These are phyloP conservation scores for Camellia oleifera DNA, from an alignment of 179 eudicot species.

Conservation along the genomic window DNA sequence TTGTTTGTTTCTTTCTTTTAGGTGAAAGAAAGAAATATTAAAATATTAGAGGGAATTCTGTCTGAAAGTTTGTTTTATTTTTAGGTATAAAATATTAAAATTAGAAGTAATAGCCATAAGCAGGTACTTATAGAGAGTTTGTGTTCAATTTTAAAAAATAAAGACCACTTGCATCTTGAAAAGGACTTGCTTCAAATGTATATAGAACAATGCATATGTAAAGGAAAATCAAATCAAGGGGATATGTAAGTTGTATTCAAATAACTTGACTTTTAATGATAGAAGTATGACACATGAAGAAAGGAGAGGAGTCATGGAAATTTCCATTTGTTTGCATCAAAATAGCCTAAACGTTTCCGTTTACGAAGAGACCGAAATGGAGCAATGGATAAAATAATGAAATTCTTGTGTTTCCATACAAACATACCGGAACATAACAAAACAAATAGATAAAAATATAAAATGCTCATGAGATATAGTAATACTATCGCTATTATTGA, in stretches of 20 bases:
- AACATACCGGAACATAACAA: too few relatives aligned
- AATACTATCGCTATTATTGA: too few relatives aligned
- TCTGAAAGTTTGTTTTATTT: background rate
- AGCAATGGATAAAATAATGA: too few relatives aligned
- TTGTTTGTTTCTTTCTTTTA: background rate
- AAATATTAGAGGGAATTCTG: background rate
- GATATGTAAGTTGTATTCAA: background rate
- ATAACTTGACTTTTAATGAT: background rate
- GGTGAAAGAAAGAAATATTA: too few relatives aligned
- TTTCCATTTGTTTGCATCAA: too few relatives aligned
- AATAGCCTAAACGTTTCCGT: too few relatives aligned
- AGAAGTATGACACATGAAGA: background rate
- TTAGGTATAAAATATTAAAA: background rate
- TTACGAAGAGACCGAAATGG: too few relatives aligned
- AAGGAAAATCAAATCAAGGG: background rate
- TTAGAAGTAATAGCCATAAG: background rate
- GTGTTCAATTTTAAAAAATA: background rate
- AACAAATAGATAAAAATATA: too few relatives aligned
- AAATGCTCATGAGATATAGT: too few relatives aligned
- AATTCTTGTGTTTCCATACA: too few relatives aligned
- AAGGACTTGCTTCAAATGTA: background rate
- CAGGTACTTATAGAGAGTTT: background rate
- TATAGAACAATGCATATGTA: background rate
- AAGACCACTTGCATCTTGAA: background rate
- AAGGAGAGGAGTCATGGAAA: too few relatives aligned